Base-by-base conservation (phyloP, 768 basidiomycete genomes). In the Paxillus involutus region DNA sequence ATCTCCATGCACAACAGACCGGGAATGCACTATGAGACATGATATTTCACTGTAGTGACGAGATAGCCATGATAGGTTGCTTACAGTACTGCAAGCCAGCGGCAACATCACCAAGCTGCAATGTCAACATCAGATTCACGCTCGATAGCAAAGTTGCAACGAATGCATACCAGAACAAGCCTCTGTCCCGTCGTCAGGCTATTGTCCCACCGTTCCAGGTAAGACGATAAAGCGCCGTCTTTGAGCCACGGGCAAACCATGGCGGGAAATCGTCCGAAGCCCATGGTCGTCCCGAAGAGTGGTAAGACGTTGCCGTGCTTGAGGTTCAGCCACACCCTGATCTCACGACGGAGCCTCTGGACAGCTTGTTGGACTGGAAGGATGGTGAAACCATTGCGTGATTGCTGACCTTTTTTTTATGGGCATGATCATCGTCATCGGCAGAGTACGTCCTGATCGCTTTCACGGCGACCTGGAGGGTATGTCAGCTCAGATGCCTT, bases 171-270 rank as follows among this genome's bases (percentile, higher is more conserved):
- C 41, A 65, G 37, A 21, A 50, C 52, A 48, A 63, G 47, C 33
- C 52, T 63, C 30, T 36, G 26, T 9, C 41, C 57, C 30, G 3
- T 3, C 2, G 59, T 57, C 47, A 72, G 59, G 6, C 44, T 24
- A 5, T 56, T 40, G 29, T 56, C 41, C 14, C 36, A 39, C 13
- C 50, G 47, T 10, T 61, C 59, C 35, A 72, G 48, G 44, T 70
- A 72, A 0, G 49, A 36, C 1, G 56, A 54, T 5, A 72, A 59
- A 13, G 56, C 40, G 0, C 69, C 71, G 29, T 69, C 61, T 11
- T 71, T 64, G 16, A 62, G 44, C 71, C 71, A 72, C 4, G 72
- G 72, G 24, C 57, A 73, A 14, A 73, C 57, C 67, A 71, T 71
- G 1, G 73, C 69, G 4, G 55, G 43, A 47, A 66, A 64, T 4